A percentile compares a stretch with the other conserved stretches of the same genome.
These are phyloP conservation scores for Excoecaria agallocha DNA, from an alignment of 345 rosid genomes.

Conservation along the genomic window DNA sequence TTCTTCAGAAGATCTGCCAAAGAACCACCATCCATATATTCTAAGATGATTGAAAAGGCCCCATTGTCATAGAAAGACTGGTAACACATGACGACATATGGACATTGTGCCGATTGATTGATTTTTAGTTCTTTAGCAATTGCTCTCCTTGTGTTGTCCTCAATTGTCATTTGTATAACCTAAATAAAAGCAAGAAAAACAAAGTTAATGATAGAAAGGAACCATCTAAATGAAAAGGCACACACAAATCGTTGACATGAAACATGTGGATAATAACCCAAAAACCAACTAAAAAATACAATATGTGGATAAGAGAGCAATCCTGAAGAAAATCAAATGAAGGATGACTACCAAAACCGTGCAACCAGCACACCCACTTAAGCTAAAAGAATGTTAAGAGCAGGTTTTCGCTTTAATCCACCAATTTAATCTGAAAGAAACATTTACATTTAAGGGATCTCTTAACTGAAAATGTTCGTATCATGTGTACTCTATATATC, in stretches of 20 bases:
- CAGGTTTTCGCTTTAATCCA: neutral
- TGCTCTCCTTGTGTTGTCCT: conserved; percentile 58
- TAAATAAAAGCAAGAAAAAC: conserved; percentile 26
- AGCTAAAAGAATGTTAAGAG: neutral
- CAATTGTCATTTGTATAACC: conserved; percentile 82
- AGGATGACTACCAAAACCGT: neutral
- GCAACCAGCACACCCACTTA: neutral
- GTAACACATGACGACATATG: conserved; percentile 74
- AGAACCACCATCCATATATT: conserved; percentile 94
- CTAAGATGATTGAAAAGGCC: conserved; percentile 73
- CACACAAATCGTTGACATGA: neutral
- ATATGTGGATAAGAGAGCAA: neutral
- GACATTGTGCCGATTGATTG: conserved; percentile 75
- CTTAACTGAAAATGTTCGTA: neutral
- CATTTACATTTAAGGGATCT: neutral
- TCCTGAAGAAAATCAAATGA: neutral
- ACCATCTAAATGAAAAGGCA: neutral
- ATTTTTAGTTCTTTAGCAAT: conserved; percentile 80
- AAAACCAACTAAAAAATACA: too few species aligned
- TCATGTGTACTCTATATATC: neutral
- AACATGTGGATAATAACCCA: too few species aligned
- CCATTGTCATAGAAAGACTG: conserved; percentile 83
- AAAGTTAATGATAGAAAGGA: neutral
- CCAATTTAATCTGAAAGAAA: neutral
- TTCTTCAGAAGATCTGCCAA: conserved; percentile 71